Evolutionary conservation across 495 filamentous ascomycete genomes (phyloP).

Genomic region (Jackrogersella minutella): DNA sequence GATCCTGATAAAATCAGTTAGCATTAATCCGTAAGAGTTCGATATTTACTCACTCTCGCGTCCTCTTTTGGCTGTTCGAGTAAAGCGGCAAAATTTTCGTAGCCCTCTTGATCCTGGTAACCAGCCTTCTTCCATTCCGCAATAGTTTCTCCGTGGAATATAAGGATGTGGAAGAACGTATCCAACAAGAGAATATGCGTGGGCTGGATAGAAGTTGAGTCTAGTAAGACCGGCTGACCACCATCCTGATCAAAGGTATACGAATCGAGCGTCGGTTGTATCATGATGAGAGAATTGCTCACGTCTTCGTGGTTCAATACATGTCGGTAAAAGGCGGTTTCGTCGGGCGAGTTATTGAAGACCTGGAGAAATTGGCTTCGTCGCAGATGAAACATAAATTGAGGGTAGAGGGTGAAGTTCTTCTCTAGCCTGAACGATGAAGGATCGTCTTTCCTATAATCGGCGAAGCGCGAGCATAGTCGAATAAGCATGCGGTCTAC

Average conservation of each 20-base stretch:
- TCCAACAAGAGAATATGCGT: slow-evolving; percentile 94
- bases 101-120: slow-evolving; percentile 98
- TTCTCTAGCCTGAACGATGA: slow-evolving; percentile 98
- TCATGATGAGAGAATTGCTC: slow-evolving; percentile 97
- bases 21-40: background rate
- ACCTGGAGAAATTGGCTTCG: slow-evolving; percentile 98
- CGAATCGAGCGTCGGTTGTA: slow-evolving; percentile 96
- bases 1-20: slow-evolving; percentile 68
- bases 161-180: slow-evolving; percentile 99
- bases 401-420: slow-evolving; percentile 98
- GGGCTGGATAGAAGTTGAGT: slow-evolving; percentile 95
- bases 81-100: slow-evolving; percentile 91
- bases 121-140: slow-evolving; percentile 98
- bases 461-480: slow-evolving; percentile 94
- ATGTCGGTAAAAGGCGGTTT: slow-evolving; percentile 98
- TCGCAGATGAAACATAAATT: slow-evolving; percentile 99
- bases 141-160: slow-evolving; percentile 98
- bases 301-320: slow-evolving; percentile 98
- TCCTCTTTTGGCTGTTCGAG: slow-evolving; percentile 98
- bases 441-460: slow-evolving; percentile 98
- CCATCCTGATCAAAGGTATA: slow-evolving; percentile 97
- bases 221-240: slow-evolving; percentile 87
- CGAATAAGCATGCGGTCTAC: slow-evolving; percentile 99
- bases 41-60: slow-evolving; percentile 72
- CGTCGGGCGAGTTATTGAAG: slow-evolving; percentile 99